phyloP scores from a whole-genome alignment of 306 rosid genomes.

The Pyrus pyrifolia region DNA sequence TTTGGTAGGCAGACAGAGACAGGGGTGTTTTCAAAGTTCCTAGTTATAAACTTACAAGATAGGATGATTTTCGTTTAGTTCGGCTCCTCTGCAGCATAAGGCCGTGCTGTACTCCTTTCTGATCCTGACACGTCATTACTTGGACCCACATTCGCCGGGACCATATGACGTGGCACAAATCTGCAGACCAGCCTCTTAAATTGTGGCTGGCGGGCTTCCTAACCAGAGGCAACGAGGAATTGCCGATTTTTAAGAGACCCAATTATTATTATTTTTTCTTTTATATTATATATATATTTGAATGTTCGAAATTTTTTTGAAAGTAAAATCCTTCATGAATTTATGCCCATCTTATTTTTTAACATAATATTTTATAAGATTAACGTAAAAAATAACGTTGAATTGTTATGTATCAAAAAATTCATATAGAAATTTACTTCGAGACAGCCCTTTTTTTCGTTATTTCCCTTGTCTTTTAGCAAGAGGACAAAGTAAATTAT shows the following conservation, averaged over 20 bases:
- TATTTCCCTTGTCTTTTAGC: background rate
- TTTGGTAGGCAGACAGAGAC: background rate
- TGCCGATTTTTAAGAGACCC: background rate
- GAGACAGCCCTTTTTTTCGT: too few species aligned
- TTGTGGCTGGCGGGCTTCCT: slow-evolving; percentile 9
- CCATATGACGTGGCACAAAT: slow-evolving; percentile 10
- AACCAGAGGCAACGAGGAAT: slow-evolving; percentile 9
- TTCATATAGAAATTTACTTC: accelerated
- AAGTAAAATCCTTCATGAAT: accelerated
- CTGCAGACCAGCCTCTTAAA: background rate
- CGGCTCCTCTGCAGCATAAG: slow-evolving; percentile 19
- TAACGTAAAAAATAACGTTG: too few species aligned
- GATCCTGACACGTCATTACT: slow-evolving; percentile 24
- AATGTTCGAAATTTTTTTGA: too few species aligned
- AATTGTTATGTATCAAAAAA: accelerated
- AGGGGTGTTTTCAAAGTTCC: background rate
- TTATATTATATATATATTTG: too few species aligned
- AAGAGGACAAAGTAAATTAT: background rate
- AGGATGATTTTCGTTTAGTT: background rate
- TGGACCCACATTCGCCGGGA: background rate
- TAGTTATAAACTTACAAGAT: background rate
- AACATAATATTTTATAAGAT: too few species aligned
- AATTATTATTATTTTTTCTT: background rate
- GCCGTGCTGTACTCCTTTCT: slow-evolving; percentile 3
- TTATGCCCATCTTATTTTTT: too few species aligned